These are phyloP conservation scores for Mycothermus thermophilus DNA, from an alignment of 495 filamentous ascomycete genomes.

Conservation along the genomic window DNA sequence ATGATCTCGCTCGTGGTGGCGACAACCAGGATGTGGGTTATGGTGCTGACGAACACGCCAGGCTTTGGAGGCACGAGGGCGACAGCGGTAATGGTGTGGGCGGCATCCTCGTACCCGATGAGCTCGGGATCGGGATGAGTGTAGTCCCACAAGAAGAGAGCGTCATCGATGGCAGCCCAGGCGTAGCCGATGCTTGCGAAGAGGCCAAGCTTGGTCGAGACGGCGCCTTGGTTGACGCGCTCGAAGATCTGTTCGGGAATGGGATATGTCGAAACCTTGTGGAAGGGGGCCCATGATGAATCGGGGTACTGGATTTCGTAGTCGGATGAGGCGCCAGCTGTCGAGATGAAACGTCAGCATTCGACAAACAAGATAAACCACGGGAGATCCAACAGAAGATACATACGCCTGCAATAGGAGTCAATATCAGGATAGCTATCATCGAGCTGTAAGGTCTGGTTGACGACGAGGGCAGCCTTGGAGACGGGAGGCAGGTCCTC, in stretches of 20 bases:
- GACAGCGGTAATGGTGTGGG: constrained; percentile 72
- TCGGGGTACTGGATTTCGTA: constrained; percentile 58
- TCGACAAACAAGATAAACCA: neutral
- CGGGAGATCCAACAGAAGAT: neutral
- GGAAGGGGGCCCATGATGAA: constrained; percentile 76
- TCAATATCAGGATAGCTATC: constrained; percentile 79
- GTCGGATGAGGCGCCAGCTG: constrained; percentile 70
- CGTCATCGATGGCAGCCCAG: constrained; percentile 91
- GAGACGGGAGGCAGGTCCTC: constrained; percentile 44
- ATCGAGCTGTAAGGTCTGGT: constrained; percentile 59
- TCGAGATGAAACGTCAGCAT: constrained; percentile 5
- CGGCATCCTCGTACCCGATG: constrained; percentile 83
- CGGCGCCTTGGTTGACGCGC: constrained; percentile 71
- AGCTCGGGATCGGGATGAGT: constrained; percentile 72
- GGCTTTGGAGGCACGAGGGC: constrained; percentile 61
- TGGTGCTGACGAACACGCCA: constrained; percentile 73
- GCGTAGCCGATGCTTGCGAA: constrained; percentile 89
- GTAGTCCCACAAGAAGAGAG: constrained; percentile 96
- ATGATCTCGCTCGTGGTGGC: constrained; percentile 74
- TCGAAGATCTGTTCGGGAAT: constrained; percentile 82
- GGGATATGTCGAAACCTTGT: constrained; percentile 63
- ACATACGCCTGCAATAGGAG: constrained; percentile 77
- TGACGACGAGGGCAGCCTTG: constrained; percentile 73
- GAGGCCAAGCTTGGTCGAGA: constrained; percentile 77
- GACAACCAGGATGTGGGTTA: constrained; percentile 78